Percentiles rank a stretch among this genome's conserved stretches.
These are phyloP conservation scores for Coemansia reversa DNA, from an alignment of 192 early-diverging fungal genomes.

Conservation along the genomic window DNA sequence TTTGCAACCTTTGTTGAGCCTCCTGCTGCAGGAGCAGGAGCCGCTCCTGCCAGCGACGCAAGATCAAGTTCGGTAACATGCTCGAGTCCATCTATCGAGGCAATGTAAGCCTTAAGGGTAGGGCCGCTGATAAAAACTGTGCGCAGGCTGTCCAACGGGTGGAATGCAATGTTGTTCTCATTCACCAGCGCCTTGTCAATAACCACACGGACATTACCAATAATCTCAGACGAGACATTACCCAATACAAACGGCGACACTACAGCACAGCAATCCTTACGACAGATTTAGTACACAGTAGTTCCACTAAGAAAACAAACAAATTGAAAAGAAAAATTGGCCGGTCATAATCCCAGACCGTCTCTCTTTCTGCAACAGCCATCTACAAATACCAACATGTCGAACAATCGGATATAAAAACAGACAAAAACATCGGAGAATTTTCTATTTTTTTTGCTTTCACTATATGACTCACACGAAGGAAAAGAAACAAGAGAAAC, in stretches of 20 bases:
- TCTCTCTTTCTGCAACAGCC: too few species aligned
- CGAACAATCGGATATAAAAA: too few species aligned
- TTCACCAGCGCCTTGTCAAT: conserved; percentile 67
- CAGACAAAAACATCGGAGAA: too few species aligned
- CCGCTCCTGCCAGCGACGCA: conserved; percentile 57
- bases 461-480: conserved; percentile 18
- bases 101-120: conserved; percentile 59
- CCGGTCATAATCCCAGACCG: too few species aligned
- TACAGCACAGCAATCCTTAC: conserved; percentile 12
- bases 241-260: conserved; percentile 76
- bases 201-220: conserved; percentile 66
- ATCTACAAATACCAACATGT: too few species aligned
- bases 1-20: conserved; percentile 38
- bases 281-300: background rate
- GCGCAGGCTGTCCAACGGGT: conserved; percentile 57
- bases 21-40: conserved; percentile 11
- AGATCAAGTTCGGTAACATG: conserved; percentile 59
- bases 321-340: too few species aligned
- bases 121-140: conserved; percentile 62
- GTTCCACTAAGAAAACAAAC: background rate
- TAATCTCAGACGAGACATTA: conserved; percentile 58
- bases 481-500: too few species aligned
- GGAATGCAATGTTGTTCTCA: conserved; percentile 62
- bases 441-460: too few species aligned
- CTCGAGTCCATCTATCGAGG: conserved; percentile 56